Evolutionary conservation across 331 rosid species (phyloP).

Genomic region (Arachis monticola): DNA sequence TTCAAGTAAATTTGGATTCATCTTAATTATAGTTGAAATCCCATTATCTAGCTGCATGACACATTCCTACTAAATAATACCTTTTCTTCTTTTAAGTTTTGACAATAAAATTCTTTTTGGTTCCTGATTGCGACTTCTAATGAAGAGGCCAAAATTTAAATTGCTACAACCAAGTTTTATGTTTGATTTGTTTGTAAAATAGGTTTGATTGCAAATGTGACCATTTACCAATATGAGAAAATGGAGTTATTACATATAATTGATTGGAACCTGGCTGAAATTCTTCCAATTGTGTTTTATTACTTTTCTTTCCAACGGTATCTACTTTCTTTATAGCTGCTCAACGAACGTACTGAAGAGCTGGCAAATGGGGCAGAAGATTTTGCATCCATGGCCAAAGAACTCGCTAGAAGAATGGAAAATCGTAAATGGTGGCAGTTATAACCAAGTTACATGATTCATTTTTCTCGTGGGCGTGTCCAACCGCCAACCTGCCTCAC

Average conservation of each 20-base stretch:
- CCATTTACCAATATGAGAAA: conserved; percentile 5
- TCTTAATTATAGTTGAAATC: conserved; percentile 31
- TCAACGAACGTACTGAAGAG: conserved; percentile 67
- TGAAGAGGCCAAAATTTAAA: background rate
- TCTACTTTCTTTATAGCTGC: conserved; percentile 50
- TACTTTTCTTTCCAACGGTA: conserved; percentile 30
- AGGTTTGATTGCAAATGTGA: conserved; percentile 5
- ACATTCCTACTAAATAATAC: background rate
- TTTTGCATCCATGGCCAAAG: conserved; percentile 82
- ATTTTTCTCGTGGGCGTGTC: background rate
- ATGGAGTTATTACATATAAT: background rate
- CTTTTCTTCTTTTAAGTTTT: background rate
- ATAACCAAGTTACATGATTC: conserved; percentile 45
- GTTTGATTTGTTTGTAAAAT: background rate
- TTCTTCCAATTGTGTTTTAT: conserved; percentile 19
- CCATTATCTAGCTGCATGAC: conserved; percentile 3
- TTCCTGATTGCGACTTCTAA: background rate
- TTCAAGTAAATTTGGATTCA: conserved; percentile 26
- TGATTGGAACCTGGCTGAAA: conserved; percentile 24
- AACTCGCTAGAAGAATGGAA: conserved; percentile 80
- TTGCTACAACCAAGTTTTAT: background rate
- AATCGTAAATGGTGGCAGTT: conserved; percentile 95
- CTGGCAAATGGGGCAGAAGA: conserved; percentile 72
- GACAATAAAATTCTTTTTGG: background rate
- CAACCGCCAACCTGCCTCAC: conserved; percentile 5